phyloP scores from a whole-genome alignment of 306 rosid species.

The Quercus suber region DNA sequence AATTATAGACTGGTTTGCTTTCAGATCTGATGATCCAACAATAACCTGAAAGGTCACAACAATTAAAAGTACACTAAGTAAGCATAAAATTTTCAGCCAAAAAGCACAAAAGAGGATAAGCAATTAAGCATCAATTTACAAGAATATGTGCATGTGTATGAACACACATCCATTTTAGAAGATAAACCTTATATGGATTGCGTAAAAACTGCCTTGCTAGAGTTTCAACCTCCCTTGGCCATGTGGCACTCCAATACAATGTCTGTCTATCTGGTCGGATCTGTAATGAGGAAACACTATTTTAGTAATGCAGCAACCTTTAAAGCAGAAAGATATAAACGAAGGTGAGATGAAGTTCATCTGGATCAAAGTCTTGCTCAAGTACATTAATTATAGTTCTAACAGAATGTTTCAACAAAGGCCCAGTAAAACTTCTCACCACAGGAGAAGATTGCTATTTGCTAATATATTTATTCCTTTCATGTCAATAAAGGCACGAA shows the following conservation, averaged over 20 bases:
- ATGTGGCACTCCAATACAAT: conserved; percentile 97
- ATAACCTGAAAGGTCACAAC: conserved; percentile 47
- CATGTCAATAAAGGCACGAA: background rate
- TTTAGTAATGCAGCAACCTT: background rate
- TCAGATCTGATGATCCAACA: conserved; percentile 77
- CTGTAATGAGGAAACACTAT: conserved; percentile 41
- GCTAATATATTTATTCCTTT: background rate
- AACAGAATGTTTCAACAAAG: background rate
- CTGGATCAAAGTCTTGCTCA: background rate
- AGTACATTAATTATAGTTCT: background rate
- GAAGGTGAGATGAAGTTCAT: background rate
- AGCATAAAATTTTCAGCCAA: background rate
- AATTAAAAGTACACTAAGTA: background rate
- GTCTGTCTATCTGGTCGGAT: conserved; percentile 99
- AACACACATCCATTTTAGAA: background rate
- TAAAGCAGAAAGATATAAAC: background rate
- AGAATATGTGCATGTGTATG: background rate
- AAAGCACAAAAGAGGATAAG: conserved; percentile 4
- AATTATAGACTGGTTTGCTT: conserved; percentile 88
- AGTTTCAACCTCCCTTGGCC: conserved; percentile 98
- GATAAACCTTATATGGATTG: conserved; percentile 72
- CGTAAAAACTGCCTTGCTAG: conserved; percentile 88
- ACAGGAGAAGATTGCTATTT: background rate
- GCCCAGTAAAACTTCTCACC: background rate
- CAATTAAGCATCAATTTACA: background rate